Evolutionary conservation across 805 yeast species (phyloP), one percentile per base, ranked within the genome.

Genomic region (Candida jianshihensis): DNA sequence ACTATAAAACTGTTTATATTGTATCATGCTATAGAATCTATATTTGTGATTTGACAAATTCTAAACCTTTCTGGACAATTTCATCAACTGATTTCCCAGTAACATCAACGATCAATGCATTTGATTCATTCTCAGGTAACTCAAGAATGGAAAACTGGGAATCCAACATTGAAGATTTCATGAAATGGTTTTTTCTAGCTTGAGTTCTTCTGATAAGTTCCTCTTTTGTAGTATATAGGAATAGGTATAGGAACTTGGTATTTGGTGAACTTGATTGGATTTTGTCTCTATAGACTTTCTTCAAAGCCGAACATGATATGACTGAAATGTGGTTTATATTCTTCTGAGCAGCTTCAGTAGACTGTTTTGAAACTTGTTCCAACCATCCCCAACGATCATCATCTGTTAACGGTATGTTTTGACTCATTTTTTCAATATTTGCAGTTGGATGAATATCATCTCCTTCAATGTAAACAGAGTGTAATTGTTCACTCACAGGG

Each of bases 341-440:
- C 19, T 53, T 53, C 12, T 47, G 33, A 4, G 79, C 68, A n/a
- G 57, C 49, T 1, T 47, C 43, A 2, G 73, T 60, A 2, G 78
- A 61, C 5, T 45, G 43, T 6, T 48, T 42, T 4, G 79, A 62
- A 11, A 92, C 59, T 26, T 56, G 54, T 26, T 64, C 58, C 15
- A 92, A 68, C 98, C 98, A 92, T 1, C 73, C 89, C 89, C 90
- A 84, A 41, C 98, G 64, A 58, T 92, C 98, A 2, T 79, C 92
- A 53, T 92, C 98, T 0, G 79, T 74, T 39, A 92, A 64, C 2
- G 97, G 95, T 16, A 73, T 68, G 0, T 95, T 95, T 16, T 64
- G 50, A 3, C 82, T 60, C 98, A 92, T 92, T 58, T 92, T 92
- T 15, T 70, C 77, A 12, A 90, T 66, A 55, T 92, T 92, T 11